A percentile compares a stretch with the other conserved stretches of the same genome.
Evolutionary conservation across 23 red algal species (phyloP).

Genomic region (Chondrus crispus): DNA sequence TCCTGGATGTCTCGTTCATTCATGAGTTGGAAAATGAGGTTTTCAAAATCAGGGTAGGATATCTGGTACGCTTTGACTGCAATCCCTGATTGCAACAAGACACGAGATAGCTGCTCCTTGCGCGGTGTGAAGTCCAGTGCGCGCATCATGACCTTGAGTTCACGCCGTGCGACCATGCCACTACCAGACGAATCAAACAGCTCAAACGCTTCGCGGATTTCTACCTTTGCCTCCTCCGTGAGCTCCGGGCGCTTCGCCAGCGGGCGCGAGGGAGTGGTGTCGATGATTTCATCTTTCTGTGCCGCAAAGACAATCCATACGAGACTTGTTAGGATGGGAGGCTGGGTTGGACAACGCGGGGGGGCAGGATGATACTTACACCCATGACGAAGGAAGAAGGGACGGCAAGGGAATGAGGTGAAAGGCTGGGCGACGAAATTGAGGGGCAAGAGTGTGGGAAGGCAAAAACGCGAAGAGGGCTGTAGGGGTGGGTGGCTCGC

Average conservation of each 20-base stretch:
- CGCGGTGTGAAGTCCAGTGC: constrained; percentile 59
- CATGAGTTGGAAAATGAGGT: constrained; percentile 44
- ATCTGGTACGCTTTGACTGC: constrained; percentile 28
- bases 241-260: constrained; percentile 49
- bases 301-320: too few relatives aligned
- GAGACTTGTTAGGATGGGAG: too few relatives aligned
- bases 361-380: too few relatives aligned
- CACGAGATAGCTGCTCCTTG: constrained; percentile 56
- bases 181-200: constrained; percentile 37
- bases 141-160: constrained; percentile 74
- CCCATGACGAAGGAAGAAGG: too few relatives aligned
- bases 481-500: too few relatives aligned
- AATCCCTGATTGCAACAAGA: constrained; percentile 31
- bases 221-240: constrained; percentile 64
- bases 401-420: too few relatives aligned
- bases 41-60: constrained; percentile 58
- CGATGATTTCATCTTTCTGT: constrained; percentile 25
- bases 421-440: too few relatives aligned
- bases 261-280: constrained; percentile 30
- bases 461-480: too few relatives aligned
- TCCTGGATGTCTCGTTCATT: constrained; percentile 72
- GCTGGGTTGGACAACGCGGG: too few relatives aligned
- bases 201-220: constrained; percentile 74
- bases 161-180: constrained; percentile 48
- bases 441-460: too few relatives aligned